These are phyloP conservation scores for Mycena rebaudengoi DNA, from an alignment of 768 basidiomycete genomes.

Conservation along the genomic window DNA sequence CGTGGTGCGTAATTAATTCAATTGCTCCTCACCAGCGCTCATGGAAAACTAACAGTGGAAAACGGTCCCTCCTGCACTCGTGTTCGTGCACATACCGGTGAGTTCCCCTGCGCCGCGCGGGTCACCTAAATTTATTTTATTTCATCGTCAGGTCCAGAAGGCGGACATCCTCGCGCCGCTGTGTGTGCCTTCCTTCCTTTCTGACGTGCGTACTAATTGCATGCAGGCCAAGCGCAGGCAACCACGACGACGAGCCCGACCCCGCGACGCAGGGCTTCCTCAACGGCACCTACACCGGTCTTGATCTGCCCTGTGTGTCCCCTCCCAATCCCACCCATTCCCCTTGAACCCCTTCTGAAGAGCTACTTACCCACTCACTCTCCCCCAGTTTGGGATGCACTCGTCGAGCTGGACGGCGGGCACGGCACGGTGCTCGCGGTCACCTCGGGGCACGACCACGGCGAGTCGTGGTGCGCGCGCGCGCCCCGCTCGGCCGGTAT, in stretches of 20 bases:
- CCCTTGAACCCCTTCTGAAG: too few species aligned
- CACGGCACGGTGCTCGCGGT: conserved; percentile 25
- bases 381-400: conserved; percentile 23
- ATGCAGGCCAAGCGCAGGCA: conserved; percentile 16
- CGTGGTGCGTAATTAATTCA: conserved; percentile 12
- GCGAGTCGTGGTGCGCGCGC: conserved; percentile 31
- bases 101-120: background rate
- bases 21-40: background rate
- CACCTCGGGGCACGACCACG: conserved; percentile 31
- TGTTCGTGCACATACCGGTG: conserved; percentile 29
- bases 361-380: background rate
- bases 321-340: too few species aligned
- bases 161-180: conserved; percentile 24
- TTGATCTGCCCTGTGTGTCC: conserved; percentile 24
- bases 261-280: conserved; percentile 28
- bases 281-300: conserved; percentile 27
- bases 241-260: conserved; percentile 30
- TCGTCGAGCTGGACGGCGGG: conserved; percentile 20
- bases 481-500: conserved; percentile 16
- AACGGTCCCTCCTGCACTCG: conserved; percentile 22
- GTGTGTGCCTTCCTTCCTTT: background rate
- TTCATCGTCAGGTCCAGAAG: conserved; percentile 26
- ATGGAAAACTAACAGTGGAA: conserved; percentile 21
- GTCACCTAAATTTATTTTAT: background rate
- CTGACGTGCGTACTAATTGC: background rate